Evolutionary conservation across 2,329 filamentous ascomycete genomes (phyloP).

Genomic region (Ilyonectria robusta): DNA sequence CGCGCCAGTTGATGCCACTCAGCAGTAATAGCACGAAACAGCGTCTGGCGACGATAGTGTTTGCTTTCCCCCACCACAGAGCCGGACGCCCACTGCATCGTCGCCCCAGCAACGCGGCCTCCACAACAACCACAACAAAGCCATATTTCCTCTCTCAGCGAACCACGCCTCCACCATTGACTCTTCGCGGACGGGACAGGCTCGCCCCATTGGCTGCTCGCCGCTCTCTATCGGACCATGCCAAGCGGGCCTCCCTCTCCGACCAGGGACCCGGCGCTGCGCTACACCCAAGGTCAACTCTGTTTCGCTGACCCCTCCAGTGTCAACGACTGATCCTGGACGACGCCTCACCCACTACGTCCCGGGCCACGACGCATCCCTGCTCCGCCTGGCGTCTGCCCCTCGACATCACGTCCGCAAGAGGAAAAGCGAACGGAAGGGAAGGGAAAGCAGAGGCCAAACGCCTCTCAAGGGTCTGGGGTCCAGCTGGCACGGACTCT

Average conservation of each 20-base stretch:
- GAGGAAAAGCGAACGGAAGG: slow-evolving; percentile 13
- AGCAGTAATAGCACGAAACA: too few species aligned
- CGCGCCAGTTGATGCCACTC: neutral
- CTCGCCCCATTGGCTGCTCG: slow-evolving; percentile 11
- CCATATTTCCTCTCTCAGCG: slow-evolving; percentile 1
- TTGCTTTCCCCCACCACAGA: neutral
- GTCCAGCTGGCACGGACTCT: slow-evolving; percentile 20
- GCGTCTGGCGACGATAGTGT: neutral
- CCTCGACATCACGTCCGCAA: slow-evolving; percentile 9
- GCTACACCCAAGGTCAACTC: slow-evolving; percentile 11
- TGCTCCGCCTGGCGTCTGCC: slow-evolving; percentile 2
- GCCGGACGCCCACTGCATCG: neutral
- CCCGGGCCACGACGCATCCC: slow-evolving; percentile 7
- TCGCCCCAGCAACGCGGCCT: slow-evolving; percentile 19
- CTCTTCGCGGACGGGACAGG: neutral
- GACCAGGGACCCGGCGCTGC: slow-evolving; percentile 18
- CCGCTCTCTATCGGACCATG: slow-evolving; percentile 18
- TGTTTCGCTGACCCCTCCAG: slow-evolving; percentile 19
- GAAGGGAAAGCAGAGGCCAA: slow-evolving; percentile 1
- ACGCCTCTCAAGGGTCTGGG: slow-evolving; percentile 10
- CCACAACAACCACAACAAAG: slow-evolving; percentile 25
- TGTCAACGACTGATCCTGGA: slow-evolving; percentile 7
- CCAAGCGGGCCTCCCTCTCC: slow-evolving; percentile 13
- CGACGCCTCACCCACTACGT: neutral
- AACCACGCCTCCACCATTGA: slow-evolving; percentile 2